Conservation (phyloP, 1,139 yeast genomes). For the Candida tropicalis region DNA sequence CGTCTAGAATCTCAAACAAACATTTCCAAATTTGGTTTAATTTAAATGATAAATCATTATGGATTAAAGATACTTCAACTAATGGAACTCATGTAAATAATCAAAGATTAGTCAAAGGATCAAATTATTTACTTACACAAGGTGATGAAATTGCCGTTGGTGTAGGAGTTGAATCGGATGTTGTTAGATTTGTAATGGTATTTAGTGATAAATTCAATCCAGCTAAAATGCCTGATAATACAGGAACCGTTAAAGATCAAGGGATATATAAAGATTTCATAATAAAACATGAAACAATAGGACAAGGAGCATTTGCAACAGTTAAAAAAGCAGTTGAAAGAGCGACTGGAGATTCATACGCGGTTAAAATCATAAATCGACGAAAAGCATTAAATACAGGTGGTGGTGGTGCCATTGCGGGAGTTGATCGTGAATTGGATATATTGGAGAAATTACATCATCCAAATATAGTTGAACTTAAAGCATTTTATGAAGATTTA, state of each 20-base stretch:
- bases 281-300: slow-evolving; percentile 80
- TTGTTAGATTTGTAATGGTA: slow-evolving; percentile 71
- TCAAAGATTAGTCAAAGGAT: slow-evolving; percentile 70
- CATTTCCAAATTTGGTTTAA: slow-evolving; percentile 76
- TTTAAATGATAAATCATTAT: slow-evolving; percentile 53
- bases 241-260: slow-evolving; percentile 28
- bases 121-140: slow-evolving; percentile 79
- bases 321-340: slow-evolving; percentile 90
- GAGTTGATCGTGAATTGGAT: slow-evolving; percentile 83
- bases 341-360: slow-evolving; percentile 79
- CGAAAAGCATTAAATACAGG: slow-evolving; percentile 77
- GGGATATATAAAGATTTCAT: slow-evolving; percentile 76
- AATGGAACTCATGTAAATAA: slow-evolving; percentile 91
- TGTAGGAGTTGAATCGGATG: slow-evolving; percentile 79
- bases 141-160: slow-evolving; percentile 95
- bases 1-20: slow-evolving; percentile 72
- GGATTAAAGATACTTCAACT: slow-evolving; percentile 76
- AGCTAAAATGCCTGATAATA: slow-evolving; percentile 24
- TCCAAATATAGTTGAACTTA: slow-evolving; percentile 79
- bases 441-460: slow-evolving; percentile 78
- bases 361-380: slow-evolving; percentile 87
- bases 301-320: slow-evolving; percentile 97
- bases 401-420: slow-evolving; percentile 54
- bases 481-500: slow-evolving; percentile 82
- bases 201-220: slow-evolving; percentile 51